Evolutionary conservation across 1,139 yeast species (phyloP).

Genomic region (Arxiozyma bovina): DNA sequence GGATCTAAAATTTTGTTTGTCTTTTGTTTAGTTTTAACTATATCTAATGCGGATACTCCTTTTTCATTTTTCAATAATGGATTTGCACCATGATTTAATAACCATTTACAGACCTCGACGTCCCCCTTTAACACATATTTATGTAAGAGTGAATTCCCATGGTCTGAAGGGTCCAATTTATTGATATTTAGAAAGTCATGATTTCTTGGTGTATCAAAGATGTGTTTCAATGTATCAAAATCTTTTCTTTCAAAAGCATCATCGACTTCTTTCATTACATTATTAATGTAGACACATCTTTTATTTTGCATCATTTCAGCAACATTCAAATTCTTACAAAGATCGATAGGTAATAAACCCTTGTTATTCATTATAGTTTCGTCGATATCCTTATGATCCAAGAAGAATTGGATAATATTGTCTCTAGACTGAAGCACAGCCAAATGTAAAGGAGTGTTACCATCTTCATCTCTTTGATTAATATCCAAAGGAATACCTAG

Average conservation of each 20-base stretch:
- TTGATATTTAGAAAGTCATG: slow-evolving; percentile 77
- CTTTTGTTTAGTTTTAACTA: slow-evolving; percentile 29
- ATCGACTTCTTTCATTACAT: slow-evolving; percentile 58
- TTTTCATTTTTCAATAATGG: slow-evolving; percentile 78
- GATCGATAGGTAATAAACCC: slow-evolving; percentile 76
- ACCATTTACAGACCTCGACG: slow-evolving; percentile 77
- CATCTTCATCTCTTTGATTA: slow-evolving; percentile 68
- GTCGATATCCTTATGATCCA: slow-evolving; percentile 52
- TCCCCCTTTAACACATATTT: slow-evolving; percentile 75
- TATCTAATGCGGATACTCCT: slow-evolving; percentile 76
- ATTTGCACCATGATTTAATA: slow-evolving; percentile 86
- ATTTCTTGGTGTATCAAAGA: slow-evolving; percentile 68
- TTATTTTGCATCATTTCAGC: slow-evolving; percentile 67
- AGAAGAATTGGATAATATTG: slow-evolving; percentile 64
- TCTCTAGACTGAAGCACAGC: slow-evolving; percentile 70
- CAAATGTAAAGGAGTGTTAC: slow-evolving; percentile 86
- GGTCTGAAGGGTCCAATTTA: slow-evolving; percentile 74
- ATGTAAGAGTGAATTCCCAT: slow-evolving; percentile 87
- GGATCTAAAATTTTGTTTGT: not conserved
- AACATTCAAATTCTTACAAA: slow-evolving; percentile 59
- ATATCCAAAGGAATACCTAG: slow-evolving; percentile 39
- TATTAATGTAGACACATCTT: slow-evolving; percentile 73
- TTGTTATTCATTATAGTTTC: slow-evolving; percentile 73
- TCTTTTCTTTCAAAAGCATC: slow-evolving; percentile 60
- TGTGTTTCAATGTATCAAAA: slow-evolving; percentile 51